Evolutionary conservation across 768 basidiomycete genomes (phyloP), one percentile per base, ranked within the genome.

Genomic region (Boletus speciosus): DNA sequence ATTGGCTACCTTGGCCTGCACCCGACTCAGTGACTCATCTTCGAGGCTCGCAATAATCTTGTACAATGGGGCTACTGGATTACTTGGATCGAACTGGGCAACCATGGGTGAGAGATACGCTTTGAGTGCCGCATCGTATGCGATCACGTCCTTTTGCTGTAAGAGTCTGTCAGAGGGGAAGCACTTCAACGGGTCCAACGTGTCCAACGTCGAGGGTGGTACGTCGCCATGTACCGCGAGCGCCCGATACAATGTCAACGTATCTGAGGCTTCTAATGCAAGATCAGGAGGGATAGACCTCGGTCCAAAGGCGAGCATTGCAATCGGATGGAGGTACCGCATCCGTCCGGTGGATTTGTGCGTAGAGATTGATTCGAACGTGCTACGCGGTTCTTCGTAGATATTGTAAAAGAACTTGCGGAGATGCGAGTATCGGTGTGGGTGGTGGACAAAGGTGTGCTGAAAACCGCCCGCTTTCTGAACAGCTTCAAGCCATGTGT

Each of bases 351-450:
- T 78, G 23, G 73, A 64, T 54, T 68, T 51, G 57, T 79, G 68
- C 1, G 68, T 47, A 12, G 63, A 47, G 29, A 84, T 62, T 12
- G 78, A 37, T 48, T 57, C 68, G 78, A 82, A 45, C n/a, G 16
- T 5, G 35, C 15, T 15, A 19, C 43, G 21, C 2, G 61, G 61
- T 37, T 49, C 16, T 21, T 62, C 53, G 27, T 71, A 55, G 1
- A 76, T 65, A 35, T 73, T 64, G 60, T 86, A 89, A 53, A 71
- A 75, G 63, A 79, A 86, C 65, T 89, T 89, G 41, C 88, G 79
- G 2, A 89, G 76, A 58, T 88, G 85, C 4, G 85, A 88, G 64
- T 87, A 89, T 11, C 87, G 81, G 66, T 88, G 81, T 1, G 78
- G 80, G 64, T 87, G 83, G 49, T 82, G 66, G 39, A 89, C 77